A percentile compares a stretch with the other conserved stretches of the same genome.
Evolutionary conservation across 768 basidiomycete species (phyloP).

Genomic region (Brasilioporus rufonigricans): DNA sequence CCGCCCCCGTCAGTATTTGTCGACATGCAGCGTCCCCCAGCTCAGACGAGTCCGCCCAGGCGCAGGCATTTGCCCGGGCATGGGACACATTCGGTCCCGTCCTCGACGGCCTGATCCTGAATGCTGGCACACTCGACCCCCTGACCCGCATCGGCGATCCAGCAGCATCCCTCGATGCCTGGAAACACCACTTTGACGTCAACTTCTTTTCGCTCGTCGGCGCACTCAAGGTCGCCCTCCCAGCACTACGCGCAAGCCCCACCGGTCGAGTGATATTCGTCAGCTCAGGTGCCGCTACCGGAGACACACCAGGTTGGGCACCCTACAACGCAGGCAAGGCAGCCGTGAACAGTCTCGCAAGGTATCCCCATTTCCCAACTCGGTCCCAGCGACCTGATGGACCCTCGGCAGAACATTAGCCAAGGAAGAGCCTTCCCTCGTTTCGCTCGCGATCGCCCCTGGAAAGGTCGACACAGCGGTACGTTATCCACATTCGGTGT

Average conservation of each 20-base stretch:
- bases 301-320: slow-evolving; percentile 69
- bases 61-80: slow-evolving; percentile 54
- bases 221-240: slow-evolving; percentile 63
- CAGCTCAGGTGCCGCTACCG: slow-evolving; percentile 81
- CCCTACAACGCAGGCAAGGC: slow-evolving; percentile 85
- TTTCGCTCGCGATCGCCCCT: slow-evolving; percentile 77
- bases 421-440: slow-evolving; percentile 76
- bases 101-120: slow-evolving; percentile 73
- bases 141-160: slow-evolving; percentile 55
- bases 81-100: slow-evolving; percentile 56
- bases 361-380: slow-evolving; percentile 40
- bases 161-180: slow-evolving; percentile 49
- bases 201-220: slow-evolving; percentile 86
- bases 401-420: slow-evolving; percentile 63
- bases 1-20: neutral
- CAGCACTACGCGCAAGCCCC: slow-evolving; percentile 60
- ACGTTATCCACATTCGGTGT: slow-evolving; percentile 24
- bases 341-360: slow-evolving; percentile 82
- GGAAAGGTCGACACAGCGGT: slow-evolving; percentile 86
- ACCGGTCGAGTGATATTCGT: slow-evolving; percentile 76
- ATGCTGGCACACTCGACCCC: slow-evolving; percentile 79
- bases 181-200: slow-evolving; percentile 76
- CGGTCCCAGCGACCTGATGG: slow-evolving; percentile 2
- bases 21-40: slow-evolving; percentile 36
- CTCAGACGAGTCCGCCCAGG: slow-evolving; percentile 53